phyloP scores from a whole-genome alignment of 2,329 filamentous ascomycete species.

The Alternaria solani region DNA sequence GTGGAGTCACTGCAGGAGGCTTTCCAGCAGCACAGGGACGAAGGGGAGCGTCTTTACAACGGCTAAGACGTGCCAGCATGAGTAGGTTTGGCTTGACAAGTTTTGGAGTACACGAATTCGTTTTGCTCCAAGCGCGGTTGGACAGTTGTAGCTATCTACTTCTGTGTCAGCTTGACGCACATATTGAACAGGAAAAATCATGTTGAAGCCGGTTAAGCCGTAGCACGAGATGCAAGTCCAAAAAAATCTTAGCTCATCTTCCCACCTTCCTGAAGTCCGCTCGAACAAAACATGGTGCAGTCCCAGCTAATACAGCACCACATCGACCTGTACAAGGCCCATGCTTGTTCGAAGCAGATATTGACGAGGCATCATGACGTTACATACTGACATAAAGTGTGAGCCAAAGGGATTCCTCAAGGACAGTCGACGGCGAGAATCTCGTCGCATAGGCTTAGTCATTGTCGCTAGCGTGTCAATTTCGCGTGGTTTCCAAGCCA shows the following conservation, averaged over 20 bases:
- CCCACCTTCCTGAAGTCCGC: not conserved
- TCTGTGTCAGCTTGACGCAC: not conserved
- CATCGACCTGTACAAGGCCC: not conserved
- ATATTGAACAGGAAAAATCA: not conserved
- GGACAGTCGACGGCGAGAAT: not conserved
- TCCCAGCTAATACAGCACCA: not conserved
- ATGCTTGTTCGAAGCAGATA: not conserved
- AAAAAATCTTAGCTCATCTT: not conserved
- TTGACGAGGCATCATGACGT: not conserved
- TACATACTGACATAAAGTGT: not conserved
- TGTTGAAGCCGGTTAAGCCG: not conserved
- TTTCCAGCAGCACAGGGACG: constrained; percentile 3
- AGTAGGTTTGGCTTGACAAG: not conserved
- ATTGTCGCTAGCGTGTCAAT: constrained; percentile 2
- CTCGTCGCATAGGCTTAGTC: not conserved
- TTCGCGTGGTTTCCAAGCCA: not conserved
- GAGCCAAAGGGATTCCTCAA: too few relatives aligned
- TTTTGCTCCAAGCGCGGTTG: not conserved
- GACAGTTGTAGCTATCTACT: not conserved
- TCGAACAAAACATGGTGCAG: not conserved
- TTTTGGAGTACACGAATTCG: not conserved
- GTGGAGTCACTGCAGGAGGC: constrained; percentile 3
- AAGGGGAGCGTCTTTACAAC: constrained; percentile 3
- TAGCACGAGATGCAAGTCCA: not conserved
- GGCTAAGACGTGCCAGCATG: not conserved